A percentile compares a stretch with the other conserved stretches of the same genome.
These are phyloP conservation scores for Clarkia xantiana DNA, from an alignment of 345 rosid genomes.

Conservation along the genomic window DNA sequence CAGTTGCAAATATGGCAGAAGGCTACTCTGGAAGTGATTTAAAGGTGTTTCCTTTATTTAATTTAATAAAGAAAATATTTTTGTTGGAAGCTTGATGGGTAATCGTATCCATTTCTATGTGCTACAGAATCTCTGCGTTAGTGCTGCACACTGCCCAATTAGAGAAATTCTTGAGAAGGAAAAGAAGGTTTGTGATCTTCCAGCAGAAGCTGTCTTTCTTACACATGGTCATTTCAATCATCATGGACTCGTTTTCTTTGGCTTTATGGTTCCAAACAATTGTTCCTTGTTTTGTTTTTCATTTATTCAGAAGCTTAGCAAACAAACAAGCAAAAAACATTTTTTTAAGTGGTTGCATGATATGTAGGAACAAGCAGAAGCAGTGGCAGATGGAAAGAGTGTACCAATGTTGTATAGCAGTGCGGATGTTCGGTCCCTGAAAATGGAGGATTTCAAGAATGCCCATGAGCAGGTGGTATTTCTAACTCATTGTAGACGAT, in stretches of 20 bases:
- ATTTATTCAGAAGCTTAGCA: neutral
- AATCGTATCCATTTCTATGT: too few relatives aligned
- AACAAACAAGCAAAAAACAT: neutral
- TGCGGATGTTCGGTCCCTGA: slow-evolving; percentile 57
- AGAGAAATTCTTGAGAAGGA: slow-evolving; percentile 88
- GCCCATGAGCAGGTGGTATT: slow-evolving; percentile 88
- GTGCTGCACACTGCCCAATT: slow-evolving; percentile 94
- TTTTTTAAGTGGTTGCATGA: neutral
- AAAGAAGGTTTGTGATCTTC: slow-evolving; percentile 53
- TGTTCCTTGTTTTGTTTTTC: too few relatives aligned
- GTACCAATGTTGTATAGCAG: slow-evolving; percentile 58
- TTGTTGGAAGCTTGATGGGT: slow-evolving; percentile 1
- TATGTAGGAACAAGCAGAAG: slow-evolving; percentile 52
- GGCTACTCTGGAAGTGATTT: slow-evolving; percentile 98
- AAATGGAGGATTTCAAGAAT: slow-evolving; percentile 64
- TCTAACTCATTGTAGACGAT: neutral
- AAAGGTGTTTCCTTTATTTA: slow-evolving; percentile 35
- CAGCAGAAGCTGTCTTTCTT: neutral
- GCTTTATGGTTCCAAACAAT: neutral
- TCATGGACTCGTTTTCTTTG: neutral
- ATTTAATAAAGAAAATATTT: neutral
- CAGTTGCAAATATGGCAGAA: slow-evolving; percentile 77
- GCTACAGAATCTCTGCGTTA: slow-evolving; percentile 79
- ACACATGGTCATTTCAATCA: neutral
- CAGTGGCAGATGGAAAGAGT: slow-evolving; percentile 55